A percentile compares a stretch with the other conserved stretches of the same genome.
Evolutionary conservation across 768 basidiomycete species (phyloP).

Genomic region (Kwoniella pini): DNA sequence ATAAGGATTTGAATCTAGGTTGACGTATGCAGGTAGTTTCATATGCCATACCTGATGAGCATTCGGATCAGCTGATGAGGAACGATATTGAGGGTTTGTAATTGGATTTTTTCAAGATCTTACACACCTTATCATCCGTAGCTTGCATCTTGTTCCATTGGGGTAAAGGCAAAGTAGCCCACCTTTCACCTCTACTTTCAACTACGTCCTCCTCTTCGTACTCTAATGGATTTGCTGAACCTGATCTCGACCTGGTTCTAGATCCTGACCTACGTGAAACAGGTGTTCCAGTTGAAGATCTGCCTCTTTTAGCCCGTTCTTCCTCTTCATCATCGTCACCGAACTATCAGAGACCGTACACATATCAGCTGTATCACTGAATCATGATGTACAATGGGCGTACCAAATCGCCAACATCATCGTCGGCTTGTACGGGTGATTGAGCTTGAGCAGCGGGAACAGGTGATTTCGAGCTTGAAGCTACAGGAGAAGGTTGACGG

Average conservation of each 20-base stretch:
- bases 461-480: conserved; percentile 28
- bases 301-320: conserved; percentile 17
- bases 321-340: conserved; percentile 39
- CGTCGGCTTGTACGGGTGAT: conserved; percentile 13
- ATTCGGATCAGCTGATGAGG: too few relatives aligned
- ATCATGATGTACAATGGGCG: neutral
- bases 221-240: conserved; percentile 47
- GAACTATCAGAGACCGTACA: conserved; percentile 18
- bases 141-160: conserved; percentile 79
- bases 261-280: conserved; percentile 10
- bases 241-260: conserved; percentile 14
- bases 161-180: conserved; percentile 71
- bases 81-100: too few relatives aligned
- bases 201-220: conserved; percentile 53
- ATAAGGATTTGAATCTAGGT: conserved; percentile 81
- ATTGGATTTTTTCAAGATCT: neutral
- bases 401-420: conserved; percentile 25
- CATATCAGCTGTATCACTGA: conserved; percentile 3
- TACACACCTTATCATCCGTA: conserved; percentile 75
- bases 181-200: conserved; percentile 32
- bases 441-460: conserved; percentile 10
- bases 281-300: conserved; percentile 20
- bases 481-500: conserved; percentile 23
- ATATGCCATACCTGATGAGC: conserved; percentile 79
- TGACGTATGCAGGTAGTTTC: conserved; percentile 89